Conservation (phyloP, 306 rosid species). For the Crotalaria pallida region DNA sequence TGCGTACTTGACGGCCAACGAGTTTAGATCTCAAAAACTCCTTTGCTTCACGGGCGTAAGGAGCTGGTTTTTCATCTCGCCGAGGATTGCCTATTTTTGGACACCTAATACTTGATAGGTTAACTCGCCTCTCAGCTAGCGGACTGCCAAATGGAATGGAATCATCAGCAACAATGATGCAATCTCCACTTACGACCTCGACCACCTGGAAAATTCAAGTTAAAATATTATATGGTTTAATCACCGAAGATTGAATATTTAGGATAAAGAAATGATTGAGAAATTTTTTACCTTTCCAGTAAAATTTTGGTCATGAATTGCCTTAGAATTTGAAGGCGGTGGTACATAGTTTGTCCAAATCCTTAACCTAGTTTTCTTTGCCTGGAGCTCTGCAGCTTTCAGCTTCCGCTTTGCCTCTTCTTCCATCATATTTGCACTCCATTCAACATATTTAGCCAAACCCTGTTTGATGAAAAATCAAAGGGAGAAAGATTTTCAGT, state of each 20-base stretch:
- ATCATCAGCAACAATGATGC: slow-evolving; percentile 91
- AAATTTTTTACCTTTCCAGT: slow-evolving; percentile 72
- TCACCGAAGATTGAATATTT: background rate
- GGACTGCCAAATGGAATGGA: slow-evolving; percentile 86
- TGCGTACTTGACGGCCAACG: slow-evolving; percentile 79
- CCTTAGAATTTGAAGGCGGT: slow-evolving; percentile 89
- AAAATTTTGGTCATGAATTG: slow-evolving; percentile 94
- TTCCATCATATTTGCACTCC: slow-evolving; percentile 99
- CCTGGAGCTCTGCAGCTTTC: slow-evolving; percentile 81
- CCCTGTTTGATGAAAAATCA: slow-evolving; percentile 45
- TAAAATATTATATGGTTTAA: slow-evolving; percentile 1
- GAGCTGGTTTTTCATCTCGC: slow-evolving; percentile 93
- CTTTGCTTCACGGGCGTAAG: slow-evolving; percentile 99
- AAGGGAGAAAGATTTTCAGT: slow-evolving; percentile 1
- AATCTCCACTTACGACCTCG: slow-evolving; percentile 99
- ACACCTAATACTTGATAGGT: slow-evolving; percentile 96
- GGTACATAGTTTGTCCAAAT: slow-evolving; percentile 91
- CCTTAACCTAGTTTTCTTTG: slow-evolving; percentile 73
- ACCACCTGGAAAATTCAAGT: slow-evolving; percentile 59
- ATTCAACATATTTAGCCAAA: slow-evolving; percentile 82
- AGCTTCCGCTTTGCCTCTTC: slow-evolving; percentile 84
- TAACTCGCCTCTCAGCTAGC: slow-evolving; percentile 89
- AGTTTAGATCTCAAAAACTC: slow-evolving; percentile 92
- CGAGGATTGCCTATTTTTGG: slow-evolving; percentile 98
- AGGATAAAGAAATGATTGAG: background rate